Evolutionary conservation across 805 yeast genomes (phyloP).

Genomic region (Metschnikowia picachoensis): DNA sequence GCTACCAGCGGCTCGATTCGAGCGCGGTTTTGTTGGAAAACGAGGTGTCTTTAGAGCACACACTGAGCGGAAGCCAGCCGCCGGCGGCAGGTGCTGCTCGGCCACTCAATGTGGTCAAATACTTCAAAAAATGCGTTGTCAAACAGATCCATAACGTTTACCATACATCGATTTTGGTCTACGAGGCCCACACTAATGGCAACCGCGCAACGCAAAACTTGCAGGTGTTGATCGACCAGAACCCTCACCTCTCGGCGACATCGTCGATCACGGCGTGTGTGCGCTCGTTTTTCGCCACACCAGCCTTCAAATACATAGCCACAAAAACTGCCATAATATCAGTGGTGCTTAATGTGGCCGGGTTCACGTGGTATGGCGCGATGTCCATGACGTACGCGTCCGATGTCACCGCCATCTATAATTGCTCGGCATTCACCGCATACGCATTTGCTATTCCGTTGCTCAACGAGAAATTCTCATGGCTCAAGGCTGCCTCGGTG

Average conservation of each 20-base stretch:
- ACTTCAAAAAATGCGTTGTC: conserved; percentile 35
- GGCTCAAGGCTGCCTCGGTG: conserved; percentile 65
- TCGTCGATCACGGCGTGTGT: conserved; percentile 32
- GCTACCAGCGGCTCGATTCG: conserved; percentile 28
- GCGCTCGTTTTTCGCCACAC: conserved; percentile 36
- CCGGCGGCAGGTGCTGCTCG: conserved; percentile 3
- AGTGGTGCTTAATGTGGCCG: conserved; percentile 65
- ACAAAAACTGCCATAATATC: conserved; percentile 44
- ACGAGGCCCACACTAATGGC: conserved; percentile 36
- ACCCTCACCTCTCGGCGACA: conserved; percentile 33
- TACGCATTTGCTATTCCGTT: conserved; percentile 78
- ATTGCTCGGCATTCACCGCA: conserved; percentile 87
- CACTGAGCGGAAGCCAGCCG: conserved; percentile 9
- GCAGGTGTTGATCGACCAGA: conserved; percentile 32
- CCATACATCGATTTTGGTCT: conserved; percentile 41
- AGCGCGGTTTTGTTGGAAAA: conserved; percentile 28
- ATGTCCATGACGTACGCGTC: conserved; percentile 77
- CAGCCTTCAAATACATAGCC: conserved; percentile 47
- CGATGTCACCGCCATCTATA: conserved; percentile 87
- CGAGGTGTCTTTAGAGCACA: conserved; percentile 9
- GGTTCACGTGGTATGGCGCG: conserved; percentile 81
- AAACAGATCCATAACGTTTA: conserved; percentile 43
- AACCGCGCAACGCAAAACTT: conserved; percentile 33
- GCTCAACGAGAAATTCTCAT: conserved; percentile 59
- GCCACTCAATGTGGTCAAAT: conserved; percentile 18